phyloP scores from a whole-genome alignment of 345 rosid genomes.

The Dovyalis caffra region DNA sequence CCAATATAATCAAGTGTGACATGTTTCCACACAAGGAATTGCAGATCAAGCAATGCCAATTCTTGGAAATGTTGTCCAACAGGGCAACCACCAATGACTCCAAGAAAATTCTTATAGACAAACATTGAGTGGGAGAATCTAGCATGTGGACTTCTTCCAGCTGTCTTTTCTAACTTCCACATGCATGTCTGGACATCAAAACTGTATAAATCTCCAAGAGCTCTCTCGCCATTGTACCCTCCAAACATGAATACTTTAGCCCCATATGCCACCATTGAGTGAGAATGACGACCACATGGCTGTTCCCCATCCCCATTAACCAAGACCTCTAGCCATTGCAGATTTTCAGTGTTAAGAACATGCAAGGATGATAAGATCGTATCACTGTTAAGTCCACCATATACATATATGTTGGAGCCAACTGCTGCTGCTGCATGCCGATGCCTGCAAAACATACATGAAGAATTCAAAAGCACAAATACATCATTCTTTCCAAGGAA shows the following conservation, averaged over 20 bases:
- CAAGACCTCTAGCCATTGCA: constrained; percentile 62
- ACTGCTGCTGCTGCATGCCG: constrained; percentile 77
- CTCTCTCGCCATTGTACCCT: constrained; percentile 70
- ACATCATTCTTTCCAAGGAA: not conserved
- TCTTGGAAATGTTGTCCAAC: constrained; percentile 66
- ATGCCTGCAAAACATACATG: constrained; percentile 55
- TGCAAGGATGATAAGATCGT: constrained; percentile 55
- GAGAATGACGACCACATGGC: constrained; percentile 90
- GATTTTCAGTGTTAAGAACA: constrained; percentile 46
- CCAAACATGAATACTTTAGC: constrained; percentile 73
- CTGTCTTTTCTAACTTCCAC: constrained; percentile 70
- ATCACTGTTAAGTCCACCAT: constrained; percentile 70
- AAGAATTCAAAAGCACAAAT: not conserved
- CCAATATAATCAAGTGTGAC: constrained; percentile 55
- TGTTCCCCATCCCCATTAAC: constrained; percentile 50
- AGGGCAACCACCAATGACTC: constrained; percentile 95
- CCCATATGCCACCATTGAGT: constrained; percentile 69
- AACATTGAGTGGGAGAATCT: constrained; percentile 93
- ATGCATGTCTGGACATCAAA: constrained; percentile 52
- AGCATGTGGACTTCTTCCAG: constrained; percentile 70
- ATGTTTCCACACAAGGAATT: constrained; percentile 54
- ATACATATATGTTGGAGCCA: constrained; percentile 68
- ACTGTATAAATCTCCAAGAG: constrained; percentile 74
- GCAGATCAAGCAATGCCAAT: constrained; percentile 65
- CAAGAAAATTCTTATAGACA: constrained; percentile 58